Conservation (phyloP, 768 basidiomycete species). For the Coprinopsis strossmayeri region DNA sequence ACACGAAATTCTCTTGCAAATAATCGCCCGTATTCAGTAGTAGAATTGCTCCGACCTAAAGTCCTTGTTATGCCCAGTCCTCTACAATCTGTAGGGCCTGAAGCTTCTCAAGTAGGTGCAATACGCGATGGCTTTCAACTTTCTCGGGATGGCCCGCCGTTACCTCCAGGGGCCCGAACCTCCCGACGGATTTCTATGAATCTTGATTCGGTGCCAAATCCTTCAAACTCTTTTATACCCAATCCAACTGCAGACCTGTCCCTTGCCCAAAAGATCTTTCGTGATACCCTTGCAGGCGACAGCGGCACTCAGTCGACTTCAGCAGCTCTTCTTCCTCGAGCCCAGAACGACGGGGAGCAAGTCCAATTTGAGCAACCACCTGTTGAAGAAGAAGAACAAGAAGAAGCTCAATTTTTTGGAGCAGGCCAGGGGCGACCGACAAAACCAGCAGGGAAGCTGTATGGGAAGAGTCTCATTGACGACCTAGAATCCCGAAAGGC, state of each 20-base stretch:
- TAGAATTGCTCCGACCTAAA: conserved; percentile 82
- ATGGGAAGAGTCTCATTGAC: conserved; percentile 86
- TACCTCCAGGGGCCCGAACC: conserved; percentile 69
- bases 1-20: conserved; percentile 30
- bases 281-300: conserved; percentile 61
- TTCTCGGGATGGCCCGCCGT: conserved; percentile 66
- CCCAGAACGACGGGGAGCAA: conserved; percentile 75
- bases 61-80: conserved; percentile 94
- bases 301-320: conserved; percentile 51
- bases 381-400: too few species aligned
- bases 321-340: conserved; percentile 60
- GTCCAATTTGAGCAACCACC: conserved; percentile 39
- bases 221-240: conserved; percentile 68
- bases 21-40: conserved; percentile 62
- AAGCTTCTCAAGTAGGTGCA: conserved; percentile 24
- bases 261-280: conserved; percentile 79
- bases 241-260: conserved; percentile 72
- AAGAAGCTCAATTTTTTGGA: conserved; percentile 25
- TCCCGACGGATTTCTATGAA: conserved; percentile 39
- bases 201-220: conserved; percentile 20
- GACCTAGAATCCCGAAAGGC: conserved; percentile 80
- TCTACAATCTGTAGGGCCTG: conserved; percentile 45
- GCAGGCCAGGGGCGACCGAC: conserved; percentile 27
- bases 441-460: conserved; percentile 77
- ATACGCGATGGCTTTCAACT: conserved; percentile 55